Conservation (phyloP, 140 eudicot genomes). For the Oenanthe javanica region DNA sequence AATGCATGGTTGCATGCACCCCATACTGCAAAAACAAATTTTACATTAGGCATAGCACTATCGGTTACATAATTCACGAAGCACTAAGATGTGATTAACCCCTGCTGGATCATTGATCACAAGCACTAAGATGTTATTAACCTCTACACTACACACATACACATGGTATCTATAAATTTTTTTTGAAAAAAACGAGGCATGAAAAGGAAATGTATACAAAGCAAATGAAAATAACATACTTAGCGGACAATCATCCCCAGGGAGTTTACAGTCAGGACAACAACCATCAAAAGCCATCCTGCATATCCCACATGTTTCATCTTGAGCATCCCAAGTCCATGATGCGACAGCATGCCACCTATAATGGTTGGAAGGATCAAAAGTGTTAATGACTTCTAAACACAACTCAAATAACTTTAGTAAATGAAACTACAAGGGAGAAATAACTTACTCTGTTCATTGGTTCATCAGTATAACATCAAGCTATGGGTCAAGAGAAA, state of each 20-base stretch:
- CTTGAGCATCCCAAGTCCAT: conserved; percentile 99
- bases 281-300: conserved; percentile 98
- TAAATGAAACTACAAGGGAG: neutral
- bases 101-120: neutral
- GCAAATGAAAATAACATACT: conserved; percentile 25
- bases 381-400: conserved; percentile 6
- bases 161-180: no score
- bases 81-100: neutral
- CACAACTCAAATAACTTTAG: neutral
- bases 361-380: neutral
- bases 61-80: neutral
- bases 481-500: conserved; percentile 12
- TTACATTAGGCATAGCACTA: neutral
- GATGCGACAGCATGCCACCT: conserved; percentile 99
- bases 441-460: conserved; percentile 24
- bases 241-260: conserved; percentile 64
- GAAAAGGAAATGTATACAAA: neutral
- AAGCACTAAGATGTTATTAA: neutral
- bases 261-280: conserved; percentile 75
- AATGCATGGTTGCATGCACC: conserved; percentile 98
- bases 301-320: conserved; percentile 95
- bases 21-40: conserved; percentile 60
- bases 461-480: neutral
- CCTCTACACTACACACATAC: no score
- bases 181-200: neutral